Evolutionary conservation across 345 rosid genomes (phyloP).

Genomic region (Isatis tinctoria): DNA sequence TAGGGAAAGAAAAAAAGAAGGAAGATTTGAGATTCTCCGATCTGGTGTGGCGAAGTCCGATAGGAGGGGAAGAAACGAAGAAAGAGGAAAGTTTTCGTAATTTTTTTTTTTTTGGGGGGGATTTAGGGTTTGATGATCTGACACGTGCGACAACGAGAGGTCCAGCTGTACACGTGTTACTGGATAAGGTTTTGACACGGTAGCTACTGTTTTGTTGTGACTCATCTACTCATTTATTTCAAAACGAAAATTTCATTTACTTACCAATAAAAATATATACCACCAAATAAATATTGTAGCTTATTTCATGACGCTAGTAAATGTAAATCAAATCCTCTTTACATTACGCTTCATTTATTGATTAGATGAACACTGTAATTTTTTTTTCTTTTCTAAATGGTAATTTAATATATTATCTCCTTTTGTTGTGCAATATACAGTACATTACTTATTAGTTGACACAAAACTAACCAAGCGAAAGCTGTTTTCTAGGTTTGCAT

Average conservation of each 20-base stretch:
- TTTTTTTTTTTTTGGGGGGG: slow-evolving; percentile 13
- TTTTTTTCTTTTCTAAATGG: no score
- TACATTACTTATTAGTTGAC: not conserved
- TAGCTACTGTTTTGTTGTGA: slow-evolving; percentile 27
- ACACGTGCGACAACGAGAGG: slow-evolving; percentile 57
- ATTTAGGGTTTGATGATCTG: slow-evolving; percentile 59
- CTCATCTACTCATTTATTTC: slow-evolving; percentile 24
- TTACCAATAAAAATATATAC: no score
- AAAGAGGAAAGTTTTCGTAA: slow-evolving; percentile 16
- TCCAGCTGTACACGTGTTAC: slow-evolving; percentile 66
- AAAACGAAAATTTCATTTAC: no score
- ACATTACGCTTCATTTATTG: not conserved
- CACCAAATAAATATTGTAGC: no score
- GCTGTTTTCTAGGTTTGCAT: not conserved
- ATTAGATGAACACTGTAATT: not conserved
- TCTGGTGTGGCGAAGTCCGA: slow-evolving; percentile 47
- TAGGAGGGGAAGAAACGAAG: slow-evolving; percentile 35
- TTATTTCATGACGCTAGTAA: not conserved
- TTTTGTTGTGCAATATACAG: no score
- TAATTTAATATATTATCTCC: no score
- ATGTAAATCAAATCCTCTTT: no score
- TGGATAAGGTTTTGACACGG: slow-evolving; percentile 53
- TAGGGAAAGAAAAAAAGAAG: not conserved
- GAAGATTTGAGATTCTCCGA: slow-evolving; percentile 22
- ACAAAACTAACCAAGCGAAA: no score